Evolutionary conservation across 352 stramenopile genomes (phyloP).

Genomic region (Pythium coloratum): DNA sequence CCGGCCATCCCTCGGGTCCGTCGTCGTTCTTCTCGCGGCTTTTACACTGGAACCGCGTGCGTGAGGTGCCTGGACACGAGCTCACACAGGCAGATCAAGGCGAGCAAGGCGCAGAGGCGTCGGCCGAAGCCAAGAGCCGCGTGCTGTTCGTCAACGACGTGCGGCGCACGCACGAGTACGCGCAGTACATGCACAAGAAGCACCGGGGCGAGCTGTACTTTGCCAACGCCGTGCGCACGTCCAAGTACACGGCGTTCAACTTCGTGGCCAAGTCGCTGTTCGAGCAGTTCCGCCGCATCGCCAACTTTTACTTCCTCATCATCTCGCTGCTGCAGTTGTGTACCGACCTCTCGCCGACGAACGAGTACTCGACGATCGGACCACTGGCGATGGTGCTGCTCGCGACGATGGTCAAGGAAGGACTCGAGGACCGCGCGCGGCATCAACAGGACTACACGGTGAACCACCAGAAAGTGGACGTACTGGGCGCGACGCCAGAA

Average conservation of each 20-base stretch:
- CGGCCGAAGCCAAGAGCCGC: slow-evolving; percentile 43
- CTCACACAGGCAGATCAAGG: slow-evolving; percentile 9
- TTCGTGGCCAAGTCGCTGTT: slow-evolving; percentile 95
- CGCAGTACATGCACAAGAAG: slow-evolving; percentile 47
- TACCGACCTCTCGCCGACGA: slow-evolving; percentile 85
- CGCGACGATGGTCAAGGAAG: slow-evolving; percentile 87
- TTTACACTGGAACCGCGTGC: slow-evolving; percentile 38
- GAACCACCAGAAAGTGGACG: slow-evolving; percentile 63
- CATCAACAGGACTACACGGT: slow-evolving; percentile 76
- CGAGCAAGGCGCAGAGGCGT: slow-evolving; percentile 1
- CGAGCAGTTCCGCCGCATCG: slow-evolving; percentile 95
- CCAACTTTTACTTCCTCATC: slow-evolving; percentile 97
- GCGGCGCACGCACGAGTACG: slow-evolving; percentile 58
- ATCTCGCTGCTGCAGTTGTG: slow-evolving; percentile 94
- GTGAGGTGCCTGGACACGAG: slow-evolving; percentile 28
- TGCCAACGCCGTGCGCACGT: slow-evolving; percentile 75
- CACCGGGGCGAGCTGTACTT: slow-evolving; percentile 42
- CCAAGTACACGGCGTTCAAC: slow-evolving; percentile 94
- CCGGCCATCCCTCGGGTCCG: not conserved
- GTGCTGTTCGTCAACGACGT: slow-evolving; percentile 77
- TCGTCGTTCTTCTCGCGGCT: slow-evolving; percentile 8
- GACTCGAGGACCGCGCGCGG: slow-evolving; percentile 68
- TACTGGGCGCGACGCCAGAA: slow-evolving; percentile 38
- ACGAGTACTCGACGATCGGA: slow-evolving; percentile 85
- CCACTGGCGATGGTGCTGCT: slow-evolving; percentile 78